Evolutionary conservation across 805 yeast species (phyloP).

Genomic region (Gaillardinia entomophila): DNA sequence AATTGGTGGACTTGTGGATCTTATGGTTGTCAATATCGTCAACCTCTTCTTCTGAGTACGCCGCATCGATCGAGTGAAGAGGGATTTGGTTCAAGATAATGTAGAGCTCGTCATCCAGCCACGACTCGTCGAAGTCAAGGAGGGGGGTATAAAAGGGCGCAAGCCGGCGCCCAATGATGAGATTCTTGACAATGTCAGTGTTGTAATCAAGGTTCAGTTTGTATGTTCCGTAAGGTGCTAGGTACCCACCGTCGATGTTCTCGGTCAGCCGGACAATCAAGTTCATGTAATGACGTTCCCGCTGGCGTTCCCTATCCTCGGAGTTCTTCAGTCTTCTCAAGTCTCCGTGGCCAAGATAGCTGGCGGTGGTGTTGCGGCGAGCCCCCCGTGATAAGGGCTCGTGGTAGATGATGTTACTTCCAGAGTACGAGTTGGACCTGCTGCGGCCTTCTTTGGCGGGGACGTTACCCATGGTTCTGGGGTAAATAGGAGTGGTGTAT

Average conservation of each 20-base stretch:
- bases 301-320: constrained; percentile 49
- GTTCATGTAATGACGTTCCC: constrained; percentile 50
- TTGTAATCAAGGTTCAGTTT: constrained; percentile 70
- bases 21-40: constrained; percentile 63
- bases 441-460: constrained; percentile 35
- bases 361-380: constrained; percentile 16
- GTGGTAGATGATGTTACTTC: neutral
- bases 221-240: constrained; percentile 90
- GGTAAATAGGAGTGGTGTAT: neutral
- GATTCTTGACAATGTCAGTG: constrained; percentile 62
- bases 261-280: constrained; percentile 59
- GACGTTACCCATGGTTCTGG: constrained; percentile 38
- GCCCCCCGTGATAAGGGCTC: neutral
- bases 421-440: constrained; percentile 18
- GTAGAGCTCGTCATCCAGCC: constrained; percentile 66
- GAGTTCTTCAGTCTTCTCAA: constrained; percentile 21
- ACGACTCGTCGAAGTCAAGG: constrained; percentile 65
- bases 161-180: constrained; percentile 62
- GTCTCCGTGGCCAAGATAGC: constrained; percentile 11
- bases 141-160: constrained; percentile 92
- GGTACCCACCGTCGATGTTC: constrained; percentile 87
- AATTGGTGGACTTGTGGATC: constrained; percentile 43
- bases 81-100: constrained; percentile 44
- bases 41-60: constrained; percentile 45
- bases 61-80: constrained; percentile 52